A percentile compares a stretch with the other conserved stretches of the same genome.
phyloP scores from a whole-genome alignment of 2,329 filamentous ascomycete genomes.

The Cordyceps fumosorosea region DNA sequence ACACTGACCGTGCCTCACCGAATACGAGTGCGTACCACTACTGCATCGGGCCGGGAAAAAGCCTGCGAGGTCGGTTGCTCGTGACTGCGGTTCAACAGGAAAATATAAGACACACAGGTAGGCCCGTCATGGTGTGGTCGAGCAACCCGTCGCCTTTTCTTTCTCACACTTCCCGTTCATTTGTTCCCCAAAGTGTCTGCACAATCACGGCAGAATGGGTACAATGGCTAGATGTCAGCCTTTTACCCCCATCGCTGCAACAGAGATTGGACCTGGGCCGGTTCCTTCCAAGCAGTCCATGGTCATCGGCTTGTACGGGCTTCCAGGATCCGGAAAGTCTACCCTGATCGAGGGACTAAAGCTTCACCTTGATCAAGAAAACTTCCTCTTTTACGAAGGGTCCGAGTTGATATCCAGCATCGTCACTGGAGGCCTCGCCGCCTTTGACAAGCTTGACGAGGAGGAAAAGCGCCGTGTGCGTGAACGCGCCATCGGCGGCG shows the following conservation, averaged over 20 bases:
- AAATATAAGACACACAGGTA: neutral
- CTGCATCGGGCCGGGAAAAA: neutral
- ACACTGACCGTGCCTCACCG: neutral
- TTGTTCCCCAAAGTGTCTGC: neutral
- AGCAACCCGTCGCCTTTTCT: too few relatives aligned
- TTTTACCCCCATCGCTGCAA: neutral
- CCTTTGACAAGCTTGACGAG: constrained; percentile 37
- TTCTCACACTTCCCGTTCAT: too few relatives aligned
- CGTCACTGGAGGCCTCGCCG: constrained; percentile 38
- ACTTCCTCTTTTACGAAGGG: constrained; percentile 46
- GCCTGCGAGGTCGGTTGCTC: too few relatives aligned
- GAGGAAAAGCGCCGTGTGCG: constrained; percentile 33
- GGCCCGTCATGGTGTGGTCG: too few relatives aligned
- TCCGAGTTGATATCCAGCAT: constrained; percentile 39
- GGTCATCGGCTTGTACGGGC: constrained; percentile 48
- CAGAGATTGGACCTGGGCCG: neutral
- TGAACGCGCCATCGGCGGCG: constrained; percentile 36
- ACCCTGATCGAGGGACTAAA: constrained; percentile 36
- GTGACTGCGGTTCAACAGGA: neutral
- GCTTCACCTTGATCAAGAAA: constrained; percentile 23
- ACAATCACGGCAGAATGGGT: neutral
- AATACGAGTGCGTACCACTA: neutral
- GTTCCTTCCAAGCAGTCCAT: constrained; percentile 23
- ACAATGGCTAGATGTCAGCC: too few relatives aligned
- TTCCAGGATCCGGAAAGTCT: constrained; percentile 48